Conservation (phyloP, 257 asterid genomes). For the Misopates orontium region DNA sequence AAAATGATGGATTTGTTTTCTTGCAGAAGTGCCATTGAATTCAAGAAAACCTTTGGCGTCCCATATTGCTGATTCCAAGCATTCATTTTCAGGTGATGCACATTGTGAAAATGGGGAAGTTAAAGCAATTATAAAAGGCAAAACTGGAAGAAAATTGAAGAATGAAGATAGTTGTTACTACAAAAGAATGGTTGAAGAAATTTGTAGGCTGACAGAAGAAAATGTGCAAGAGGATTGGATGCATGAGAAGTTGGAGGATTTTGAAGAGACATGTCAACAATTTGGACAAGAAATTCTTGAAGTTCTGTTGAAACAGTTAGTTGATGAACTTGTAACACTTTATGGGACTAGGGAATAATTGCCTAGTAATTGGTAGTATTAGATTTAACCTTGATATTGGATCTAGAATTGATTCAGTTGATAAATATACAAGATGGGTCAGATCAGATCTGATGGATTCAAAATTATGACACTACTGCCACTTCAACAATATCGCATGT, state of each 20-base stretch:
- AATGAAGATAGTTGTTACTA: conserved; percentile 26
- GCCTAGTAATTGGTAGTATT: conserved; percentile 12
- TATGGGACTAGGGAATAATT: background rate
- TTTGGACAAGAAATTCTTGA: conserved; percentile 49
- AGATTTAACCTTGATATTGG: conserved; percentile 8
- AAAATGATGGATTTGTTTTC: background rate
- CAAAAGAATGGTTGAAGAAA: conserved; percentile 34
- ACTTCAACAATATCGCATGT: too few relatives aligned
- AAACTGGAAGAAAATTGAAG: conserved; percentile 16
- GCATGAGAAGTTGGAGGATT: conserved; percentile 31
- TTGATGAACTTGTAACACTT: conserved; percentile 40
- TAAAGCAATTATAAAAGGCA: conserved; percentile 12
- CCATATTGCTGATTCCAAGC: background rate
- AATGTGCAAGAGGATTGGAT: conserved; percentile 39
- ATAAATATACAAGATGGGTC: too few relatives aligned
- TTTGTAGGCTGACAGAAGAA: conserved; percentile 40
- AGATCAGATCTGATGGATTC: too few relatives aligned
- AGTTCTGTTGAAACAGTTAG: conserved; percentile 36
- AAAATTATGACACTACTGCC: too few relatives aligned
- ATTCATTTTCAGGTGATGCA: conserved; percentile 15
- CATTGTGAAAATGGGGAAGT: conserved; percentile 7
- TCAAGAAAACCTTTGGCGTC: conserved; percentile 14
- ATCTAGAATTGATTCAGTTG: too few relatives aligned
- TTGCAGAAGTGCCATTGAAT: conserved; percentile 25
- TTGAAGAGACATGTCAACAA: conserved; percentile 42